phyloP scores from a whole-genome alignment of 169 alveolate genomes.

The Eimeria necatrix region DNA sequence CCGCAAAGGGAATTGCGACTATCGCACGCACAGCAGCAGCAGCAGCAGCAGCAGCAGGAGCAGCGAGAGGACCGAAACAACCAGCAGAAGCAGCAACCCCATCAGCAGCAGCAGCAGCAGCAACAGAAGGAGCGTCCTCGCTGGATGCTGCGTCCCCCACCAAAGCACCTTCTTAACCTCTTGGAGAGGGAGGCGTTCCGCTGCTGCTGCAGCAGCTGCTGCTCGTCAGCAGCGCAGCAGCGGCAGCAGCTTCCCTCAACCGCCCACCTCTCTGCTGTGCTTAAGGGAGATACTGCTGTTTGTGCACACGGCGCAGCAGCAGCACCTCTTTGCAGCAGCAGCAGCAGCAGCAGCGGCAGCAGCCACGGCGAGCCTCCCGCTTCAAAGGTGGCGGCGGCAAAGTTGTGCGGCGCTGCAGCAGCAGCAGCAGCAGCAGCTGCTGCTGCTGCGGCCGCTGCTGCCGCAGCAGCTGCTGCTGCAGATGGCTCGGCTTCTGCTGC shows the following conservation, averaged over 20 bases:
- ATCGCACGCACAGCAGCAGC: background rate
- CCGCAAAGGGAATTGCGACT: background rate
- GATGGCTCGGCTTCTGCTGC: too few species aligned
- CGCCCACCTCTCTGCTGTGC: background rate
- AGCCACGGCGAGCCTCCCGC: background rate
- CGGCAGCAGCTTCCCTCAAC: conserved; percentile 43
- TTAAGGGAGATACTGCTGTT: background rate
- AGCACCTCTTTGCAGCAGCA: conserved; percentile 7
- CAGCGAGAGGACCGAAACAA: background rate
- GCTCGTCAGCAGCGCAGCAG: conserved; percentile 13
- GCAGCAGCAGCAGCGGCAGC: conserved; percentile 44
- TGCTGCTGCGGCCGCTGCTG: background rate
- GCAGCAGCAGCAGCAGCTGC: background rate
- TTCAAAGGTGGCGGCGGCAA: background rate
- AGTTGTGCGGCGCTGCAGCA: background rate
- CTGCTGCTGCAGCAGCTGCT: conserved; percentile 74
- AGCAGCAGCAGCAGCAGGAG: background rate
- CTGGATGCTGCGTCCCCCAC: conserved; percentile 57
- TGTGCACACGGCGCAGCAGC: background rate
- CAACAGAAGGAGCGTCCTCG: conserved; percentile 10
- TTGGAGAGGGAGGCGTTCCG: conserved; percentile 76
- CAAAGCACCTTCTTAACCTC: conserved; percentile 55
- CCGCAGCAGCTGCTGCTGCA: background rate
- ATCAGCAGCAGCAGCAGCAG: background rate
- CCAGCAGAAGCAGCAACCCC: conserved; percentile 5